A percentile compares a stretch with the other conserved stretches of the same genome.
These are phyloP conservation scores for Aspergillus sp. DNA, from an alignment of 2,329 filamentous ascomycete genomes.

Conservation along the genomic window DNA sequence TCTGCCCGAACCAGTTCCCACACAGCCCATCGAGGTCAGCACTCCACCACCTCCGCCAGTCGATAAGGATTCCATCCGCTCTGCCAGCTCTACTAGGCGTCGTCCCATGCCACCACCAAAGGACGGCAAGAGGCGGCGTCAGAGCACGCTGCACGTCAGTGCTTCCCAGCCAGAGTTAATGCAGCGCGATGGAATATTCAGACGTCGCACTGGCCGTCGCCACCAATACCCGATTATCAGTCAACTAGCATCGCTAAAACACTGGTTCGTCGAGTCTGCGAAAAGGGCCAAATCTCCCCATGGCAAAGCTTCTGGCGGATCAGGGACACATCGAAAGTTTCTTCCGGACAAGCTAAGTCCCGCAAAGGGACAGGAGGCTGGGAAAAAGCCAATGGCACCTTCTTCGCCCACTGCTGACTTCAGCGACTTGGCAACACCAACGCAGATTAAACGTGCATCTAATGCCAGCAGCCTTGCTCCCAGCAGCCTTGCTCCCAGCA, in stretches of 20 bases:
- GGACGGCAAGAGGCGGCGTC: constrained; percentile 71
- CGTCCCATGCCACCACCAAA: constrained; percentile 82
- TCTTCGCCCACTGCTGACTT: constrained; percentile 18
- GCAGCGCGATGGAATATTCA: constrained; percentile 52
- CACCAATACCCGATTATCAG: constrained; percentile 61
- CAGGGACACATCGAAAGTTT: constrained; percentile 30
- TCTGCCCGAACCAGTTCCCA: constrained; percentile 57
- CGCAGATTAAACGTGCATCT: constrained; percentile 36
- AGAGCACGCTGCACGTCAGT: constrained; percentile 82
- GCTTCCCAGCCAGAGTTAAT: constrained; percentile 63
- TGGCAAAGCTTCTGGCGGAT: constrained; percentile 24
- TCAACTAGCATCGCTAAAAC: constrained; percentile 63
- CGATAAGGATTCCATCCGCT: constrained; percentile 68
- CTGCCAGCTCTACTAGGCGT: constrained; percentile 70
- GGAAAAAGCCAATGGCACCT: constrained; percentile 20
- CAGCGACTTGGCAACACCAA: constrained; percentile 29
- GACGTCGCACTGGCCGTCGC: constrained; percentile 50
- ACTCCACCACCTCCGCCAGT: constrained; percentile 62
- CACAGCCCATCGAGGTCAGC: constrained; percentile 29
- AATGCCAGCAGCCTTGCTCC: constrained; percentile 38
- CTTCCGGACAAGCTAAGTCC: constrained; percentile 35
- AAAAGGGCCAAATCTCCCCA: constrained; percentile 58
- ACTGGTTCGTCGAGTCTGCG: constrained; percentile 66
- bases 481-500: constrained; percentile 38
- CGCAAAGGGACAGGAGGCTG: constrained; percentile 31